Conservation (phyloP, 805 yeast species). For the Candida odintsovae region DNA sequence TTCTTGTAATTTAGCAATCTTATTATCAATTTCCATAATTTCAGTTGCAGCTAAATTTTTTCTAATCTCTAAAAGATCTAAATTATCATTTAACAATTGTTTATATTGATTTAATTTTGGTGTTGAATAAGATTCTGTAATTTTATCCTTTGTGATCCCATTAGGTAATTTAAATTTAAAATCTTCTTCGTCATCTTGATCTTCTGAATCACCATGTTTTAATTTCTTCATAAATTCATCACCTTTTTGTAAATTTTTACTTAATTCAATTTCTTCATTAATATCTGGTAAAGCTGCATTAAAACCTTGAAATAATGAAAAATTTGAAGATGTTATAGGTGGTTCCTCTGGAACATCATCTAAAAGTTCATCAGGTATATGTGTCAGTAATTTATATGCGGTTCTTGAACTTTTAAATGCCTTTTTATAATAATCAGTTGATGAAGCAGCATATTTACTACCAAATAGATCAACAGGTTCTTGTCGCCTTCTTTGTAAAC, state of each 20-base stretch:
- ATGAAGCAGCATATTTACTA: conserved; percentile 25
- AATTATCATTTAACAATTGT: conserved; percentile 35
- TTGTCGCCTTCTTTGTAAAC: conserved; percentile 27
- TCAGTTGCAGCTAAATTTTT: conserved; percentile 62
- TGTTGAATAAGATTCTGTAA: conserved; percentile 37
- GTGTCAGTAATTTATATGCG: conserved; percentile 42
- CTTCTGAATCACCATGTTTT: conserved; percentile 16
- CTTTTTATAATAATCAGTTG: conserved; percentile 32
- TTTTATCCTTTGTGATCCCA: conserved; percentile 36
- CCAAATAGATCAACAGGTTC: conserved; percentile 22
- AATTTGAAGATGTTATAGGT: conserved; percentile 26
- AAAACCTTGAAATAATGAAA: conserved; percentile 67
- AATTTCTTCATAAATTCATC: conserved; percentile 14
- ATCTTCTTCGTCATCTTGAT: conserved; percentile 19
- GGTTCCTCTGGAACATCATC: conserved; percentile 40
- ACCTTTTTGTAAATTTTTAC: conserved; percentile 20
- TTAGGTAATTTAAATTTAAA: conserved; percentile 28
- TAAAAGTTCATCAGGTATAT: conserved; percentile 58
- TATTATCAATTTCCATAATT: conserved; percentile 55
- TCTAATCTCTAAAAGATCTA: conserved; percentile 55
- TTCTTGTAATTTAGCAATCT: conserved; percentile 44
- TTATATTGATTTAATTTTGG: conserved; percentile 32
- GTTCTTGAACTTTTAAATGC: conserved; percentile 30
- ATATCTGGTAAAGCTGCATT: conserved; percentile 50
- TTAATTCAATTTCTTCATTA: conserved; percentile 34